Percentiles rank a stretch among this genome's conserved stretches.
phyloP scores from a whole-genome alignment of 805 yeast species.

The Cyberlindnera xylosilytica region DNA sequence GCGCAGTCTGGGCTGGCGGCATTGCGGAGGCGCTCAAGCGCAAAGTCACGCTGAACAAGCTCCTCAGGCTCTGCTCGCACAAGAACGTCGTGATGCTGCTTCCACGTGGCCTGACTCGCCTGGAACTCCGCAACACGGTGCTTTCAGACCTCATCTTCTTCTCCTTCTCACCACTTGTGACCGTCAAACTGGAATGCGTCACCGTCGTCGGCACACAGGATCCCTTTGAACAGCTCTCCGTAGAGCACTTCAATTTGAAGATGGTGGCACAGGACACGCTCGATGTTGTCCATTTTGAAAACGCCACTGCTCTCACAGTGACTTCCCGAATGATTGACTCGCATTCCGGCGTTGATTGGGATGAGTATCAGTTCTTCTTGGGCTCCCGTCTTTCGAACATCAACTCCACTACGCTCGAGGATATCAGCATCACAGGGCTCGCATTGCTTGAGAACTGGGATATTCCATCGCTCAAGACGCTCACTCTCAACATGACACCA shows the following conservation, averaged over 20 bases:
- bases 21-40: background rate
- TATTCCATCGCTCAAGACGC: too few relatives aligned
- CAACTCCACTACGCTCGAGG: too few relatives aligned
- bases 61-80: background rate
- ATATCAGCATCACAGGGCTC: background rate
- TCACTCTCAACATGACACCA: too few relatives aligned
- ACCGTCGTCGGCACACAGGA: background rate
- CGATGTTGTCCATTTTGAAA: background rate
- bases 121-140: background rate
- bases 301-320: background rate
- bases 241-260: background rate
- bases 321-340: too few relatives aligned
- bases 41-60: background rate
- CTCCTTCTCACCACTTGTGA: background rate
- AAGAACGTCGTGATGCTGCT: background rate
- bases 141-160: background rate
- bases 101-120: background rate
- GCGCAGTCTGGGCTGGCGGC: background rate
- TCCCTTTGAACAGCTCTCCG: background rate
- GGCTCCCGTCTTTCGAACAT: too few relatives aligned
- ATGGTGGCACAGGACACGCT: background rate
- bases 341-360: too few relatives aligned
- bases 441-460: too few relatives aligned
- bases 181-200: background rate
- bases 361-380: too few relatives aligned